A percentile compares a stretch with the other conserved stretches of the same genome.
phyloP scores from a whole-genome alignment of 345 rosid genomes.

The Bretschneidera sinensis region DNA sequence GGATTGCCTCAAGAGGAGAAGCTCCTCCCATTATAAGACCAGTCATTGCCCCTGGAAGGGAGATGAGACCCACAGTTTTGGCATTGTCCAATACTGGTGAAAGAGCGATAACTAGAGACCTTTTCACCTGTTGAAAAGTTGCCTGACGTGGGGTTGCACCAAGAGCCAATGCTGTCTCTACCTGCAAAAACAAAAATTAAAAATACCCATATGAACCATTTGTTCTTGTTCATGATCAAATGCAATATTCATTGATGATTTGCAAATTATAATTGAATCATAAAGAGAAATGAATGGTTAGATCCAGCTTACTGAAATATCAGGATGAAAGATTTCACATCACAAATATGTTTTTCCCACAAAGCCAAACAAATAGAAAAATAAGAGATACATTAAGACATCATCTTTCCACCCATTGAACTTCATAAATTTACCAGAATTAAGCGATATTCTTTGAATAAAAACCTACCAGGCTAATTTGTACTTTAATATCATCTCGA shows the following conservation, averaged over 20 bases:
- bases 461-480: conserved; percentile 57
- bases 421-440: too few relatives aligned
- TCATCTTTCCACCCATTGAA: too few relatives aligned
- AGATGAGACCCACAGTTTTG: conserved; percentile 88
- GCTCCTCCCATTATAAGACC: conserved; percentile 98
- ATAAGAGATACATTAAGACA: too few relatives aligned
- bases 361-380: too few relatives aligned
- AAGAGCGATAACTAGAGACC: conserved; percentile 71
- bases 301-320: too few relatives aligned
- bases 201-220: neutral
- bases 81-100: conserved; percentile 92
- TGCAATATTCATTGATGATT: too few relatives aligned
- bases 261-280: too few relatives aligned
- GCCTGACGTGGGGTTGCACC: conserved; percentile 90
- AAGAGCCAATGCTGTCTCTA: conserved; percentile 85
- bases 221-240: too few relatives aligned
- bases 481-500: conserved; percentile 76
- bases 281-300: too few relatives aligned
- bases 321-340: too few relatives aligned
- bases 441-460: too few relatives aligned
- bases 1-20: conserved; percentile 83
- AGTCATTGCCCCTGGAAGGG: conserved; percentile 89
- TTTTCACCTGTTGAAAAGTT: conserved; percentile 60
- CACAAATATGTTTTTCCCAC: too few relatives aligned
- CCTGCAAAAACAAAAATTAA: conserved; percentile 26